Base-by-base conservation (phyloP, 140 eudicot genomes). In the Senecio squalidus region DNA sequence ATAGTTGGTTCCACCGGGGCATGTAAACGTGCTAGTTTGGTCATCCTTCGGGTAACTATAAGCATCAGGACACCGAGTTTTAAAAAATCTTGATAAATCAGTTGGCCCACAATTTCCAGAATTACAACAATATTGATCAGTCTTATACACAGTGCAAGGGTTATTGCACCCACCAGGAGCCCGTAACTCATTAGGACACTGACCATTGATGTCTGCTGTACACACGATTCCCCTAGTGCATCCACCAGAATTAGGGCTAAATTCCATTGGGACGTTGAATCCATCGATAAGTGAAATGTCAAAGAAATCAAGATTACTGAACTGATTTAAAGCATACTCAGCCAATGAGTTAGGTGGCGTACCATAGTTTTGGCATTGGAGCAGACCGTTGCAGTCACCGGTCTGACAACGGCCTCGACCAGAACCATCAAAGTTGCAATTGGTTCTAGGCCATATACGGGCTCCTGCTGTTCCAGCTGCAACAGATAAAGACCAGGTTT, bases 211-310 rank as follows among this genome's bases (percentile, higher is more conserved):
- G 4, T 62, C 52, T 0, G 60, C 73, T 1, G 22, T 22, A 41
- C 81, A 75, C 30, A 10, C 21, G 3, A 65, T 51, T 10, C 26
- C 53, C 0, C 67, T 24, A 9, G 75, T 45, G 31, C 79, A 53
- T 5, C 78, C 72, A 41, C 46, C 47, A 0, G 56, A 21, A 38
- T 22, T 61, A 1, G 87, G 76, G 31, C 60, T 56, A 39, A 76
- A 76, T 9, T 58, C 68, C 75, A 81, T 76, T 0, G 83, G 78
- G 14, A 77, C 24, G 9, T 80, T 73, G 58, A 76, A 80, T 0
- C 86, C 87, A 23, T 80, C 87, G 0, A 81, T 70, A 3, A 73
- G 31, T 0, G 88, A 77, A 4, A 81, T 81, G 60, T 81, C 88
- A 13, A 74, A 52, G 45, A 33, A 73, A 46, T 77, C 83, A 17